These are phyloP conservation scores for Carnegiea gigantea DNA, from an alignment of 179 eudicot genomes.

Conservation along the genomic window DNA sequence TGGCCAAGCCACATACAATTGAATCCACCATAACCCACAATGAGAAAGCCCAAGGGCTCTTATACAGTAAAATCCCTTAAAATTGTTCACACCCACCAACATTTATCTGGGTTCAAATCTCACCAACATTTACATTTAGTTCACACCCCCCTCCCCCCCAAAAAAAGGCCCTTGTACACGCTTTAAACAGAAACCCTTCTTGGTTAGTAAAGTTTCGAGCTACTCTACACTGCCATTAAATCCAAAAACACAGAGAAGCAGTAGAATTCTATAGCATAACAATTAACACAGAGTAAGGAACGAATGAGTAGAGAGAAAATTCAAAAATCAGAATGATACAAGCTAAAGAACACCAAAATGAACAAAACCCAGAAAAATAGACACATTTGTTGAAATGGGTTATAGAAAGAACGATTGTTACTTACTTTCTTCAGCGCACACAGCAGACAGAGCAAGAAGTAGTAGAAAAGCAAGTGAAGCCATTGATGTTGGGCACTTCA, in stretches of 20 bases:
- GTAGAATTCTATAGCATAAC: neutral
- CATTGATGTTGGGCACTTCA: conserved; percentile 1
- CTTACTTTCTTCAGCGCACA: conserved; percentile 25
- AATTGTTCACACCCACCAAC: too few relatives aligned
- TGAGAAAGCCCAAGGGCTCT: neutral
- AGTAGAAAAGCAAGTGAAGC: conserved; percentile 15
- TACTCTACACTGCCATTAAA: neutral
- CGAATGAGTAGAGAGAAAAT: neutral
- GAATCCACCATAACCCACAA: neutral
- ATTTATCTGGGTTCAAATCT: too few relatives aligned
- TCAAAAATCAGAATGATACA: neutral
- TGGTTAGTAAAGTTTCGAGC: neutral
- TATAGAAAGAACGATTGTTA: neutral
- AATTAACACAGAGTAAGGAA: neutral
- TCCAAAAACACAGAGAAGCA: neutral
- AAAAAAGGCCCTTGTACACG: neutral
- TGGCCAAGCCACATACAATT: neutral
- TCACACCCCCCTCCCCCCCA: too few relatives aligned
- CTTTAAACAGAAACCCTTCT: neutral
- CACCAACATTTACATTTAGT: too few relatives aligned
- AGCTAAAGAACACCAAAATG: neutral
- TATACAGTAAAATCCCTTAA: too few relatives aligned
- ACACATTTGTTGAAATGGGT: neutral
- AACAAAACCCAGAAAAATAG: neutral
- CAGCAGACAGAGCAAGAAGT: conserved; percentile 14